Evolutionary conservation across 2,329 filamentous ascomycete species (phyloP).

Genomic region (Periconia macrospinosa): DNA sequence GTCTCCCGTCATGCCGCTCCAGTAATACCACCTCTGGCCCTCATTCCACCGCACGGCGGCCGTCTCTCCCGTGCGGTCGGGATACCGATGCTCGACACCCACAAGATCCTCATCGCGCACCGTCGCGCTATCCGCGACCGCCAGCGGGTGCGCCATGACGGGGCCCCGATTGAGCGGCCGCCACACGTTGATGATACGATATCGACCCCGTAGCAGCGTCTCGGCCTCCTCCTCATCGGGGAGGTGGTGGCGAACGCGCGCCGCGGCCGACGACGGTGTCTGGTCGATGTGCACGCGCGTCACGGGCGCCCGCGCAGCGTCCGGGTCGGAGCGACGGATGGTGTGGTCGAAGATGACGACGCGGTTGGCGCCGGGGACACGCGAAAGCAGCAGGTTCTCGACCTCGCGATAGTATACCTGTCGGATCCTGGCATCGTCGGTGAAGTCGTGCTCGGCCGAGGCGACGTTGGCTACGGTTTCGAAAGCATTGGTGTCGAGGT

Average conservation of each 20-base stretch:
- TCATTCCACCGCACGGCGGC: slow-evolving; percentile 66
- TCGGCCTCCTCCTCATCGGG: slow-evolving; percentile 71
- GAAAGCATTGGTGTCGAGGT: slow-evolving; percentile 76
- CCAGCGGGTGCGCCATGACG: slow-evolving; percentile 60
- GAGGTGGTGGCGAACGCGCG: slow-evolving; percentile 70
- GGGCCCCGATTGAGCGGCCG: slow-evolving; percentile 60
- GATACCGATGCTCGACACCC: slow-evolving; percentile 73
- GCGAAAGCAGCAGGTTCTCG: slow-evolving; percentile 67
- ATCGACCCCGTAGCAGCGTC: slow-evolving; percentile 65
- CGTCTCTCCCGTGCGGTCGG: slow-evolving; percentile 71
- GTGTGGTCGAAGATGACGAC: slow-evolving; percentile 87
- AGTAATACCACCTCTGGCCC: slow-evolving; percentile 75
- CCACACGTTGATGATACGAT: slow-evolving; percentile 89
- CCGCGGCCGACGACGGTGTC: slow-evolving; percentile 65
- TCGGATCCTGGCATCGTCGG: slow-evolving; percentile 69
- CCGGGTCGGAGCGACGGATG: slow-evolving; percentile 67
- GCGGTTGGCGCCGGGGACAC: slow-evolving; percentile 66
- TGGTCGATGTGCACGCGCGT: slow-evolving; percentile 81
- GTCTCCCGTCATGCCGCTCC: slow-evolving; percentile 73
- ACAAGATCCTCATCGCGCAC: slow-evolving; percentile 67
- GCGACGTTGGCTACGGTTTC: slow-evolving; percentile 62
- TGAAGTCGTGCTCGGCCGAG: slow-evolving; percentile 61
- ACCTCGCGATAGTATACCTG: slow-evolving; percentile 83
- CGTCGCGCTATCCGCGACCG: slow-evolving; percentile 58
- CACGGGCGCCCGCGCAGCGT: slow-evolving; percentile 69